phyloP scores from a whole-genome alignment of 140 eudicot species.

The Ambrosia hybrid region DNA sequence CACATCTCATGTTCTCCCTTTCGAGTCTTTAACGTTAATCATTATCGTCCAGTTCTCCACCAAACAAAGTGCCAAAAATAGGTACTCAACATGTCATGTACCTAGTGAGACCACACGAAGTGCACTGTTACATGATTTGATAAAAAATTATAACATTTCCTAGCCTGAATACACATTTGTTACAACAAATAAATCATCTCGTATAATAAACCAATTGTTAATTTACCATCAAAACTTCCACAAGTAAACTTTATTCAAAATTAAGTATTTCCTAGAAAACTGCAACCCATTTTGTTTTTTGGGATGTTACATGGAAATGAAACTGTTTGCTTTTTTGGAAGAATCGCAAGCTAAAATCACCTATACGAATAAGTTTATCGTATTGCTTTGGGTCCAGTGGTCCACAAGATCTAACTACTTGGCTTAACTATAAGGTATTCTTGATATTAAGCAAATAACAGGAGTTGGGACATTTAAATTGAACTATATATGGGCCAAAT shows the following conservation, averaged over 20 bases:
- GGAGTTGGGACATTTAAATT: not conserved
- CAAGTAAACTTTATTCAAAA: not conserved
- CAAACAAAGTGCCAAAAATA: conserved; percentile 24
- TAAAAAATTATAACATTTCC: not conserved
- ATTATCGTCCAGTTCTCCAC: conserved; percentile 13
- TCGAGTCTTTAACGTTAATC: conserved; percentile 11
- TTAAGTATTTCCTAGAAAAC: not conserved
- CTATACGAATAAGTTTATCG: not conserved
- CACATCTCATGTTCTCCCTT: conserved; percentile 19
- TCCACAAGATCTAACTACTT: not conserved
- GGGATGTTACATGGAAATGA: not conserved
- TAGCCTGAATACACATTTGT: not conserved
- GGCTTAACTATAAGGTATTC: not conserved
- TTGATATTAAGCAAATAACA: not conserved
- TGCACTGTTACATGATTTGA: conserved; percentile 11
- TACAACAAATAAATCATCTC: not conserved
- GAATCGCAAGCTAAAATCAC: not conserved
- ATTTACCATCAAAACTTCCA: conserved; percentile 3
- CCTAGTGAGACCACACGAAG: not conserved
- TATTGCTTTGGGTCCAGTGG: not conserved
- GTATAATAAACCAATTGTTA: not conserved
- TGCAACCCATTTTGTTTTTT: conserved; percentile 8
- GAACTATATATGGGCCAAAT: not conserved
- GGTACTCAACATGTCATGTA: conserved; percentile 11
- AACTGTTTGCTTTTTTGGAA: not conserved